phyloP scores from a whole-genome alignment of 345 rosid genomes.

The Dipteronia sinensis region DNA sequence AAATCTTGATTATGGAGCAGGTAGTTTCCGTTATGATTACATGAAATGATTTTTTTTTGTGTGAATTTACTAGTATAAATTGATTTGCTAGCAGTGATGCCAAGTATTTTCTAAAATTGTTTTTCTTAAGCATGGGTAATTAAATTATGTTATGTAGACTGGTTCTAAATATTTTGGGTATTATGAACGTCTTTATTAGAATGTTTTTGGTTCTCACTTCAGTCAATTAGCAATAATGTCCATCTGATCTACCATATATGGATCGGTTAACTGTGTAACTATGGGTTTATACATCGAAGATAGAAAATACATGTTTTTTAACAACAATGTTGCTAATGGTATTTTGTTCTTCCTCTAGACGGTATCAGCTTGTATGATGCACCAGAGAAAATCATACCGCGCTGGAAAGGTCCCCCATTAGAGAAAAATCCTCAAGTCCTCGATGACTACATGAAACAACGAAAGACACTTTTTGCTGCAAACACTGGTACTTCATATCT shows the following conservation, averaged over 20 bases:
- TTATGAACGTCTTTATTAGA: not conserved
- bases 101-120: not conserved
- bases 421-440: constrained; percentile 66
- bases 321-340: constrained; percentile 23
- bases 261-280: not conserved
- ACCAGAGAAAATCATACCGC: constrained; percentile 78
- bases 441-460: constrained; percentile 48
- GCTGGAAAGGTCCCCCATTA: constrained; percentile 75
- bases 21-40: constrained; percentile 35
- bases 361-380: constrained; percentile 82
- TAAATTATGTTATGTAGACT: not conserved
- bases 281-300: constrained; percentile 1
- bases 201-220: not conserved
- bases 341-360: constrained; percentile 48
- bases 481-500: constrained; percentile 39
- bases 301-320: not conserved
- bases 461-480: constrained; percentile 45
- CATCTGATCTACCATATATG: not conserved
- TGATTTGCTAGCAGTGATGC: not conserved
- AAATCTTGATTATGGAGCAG: constrained; percentile 91
- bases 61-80: not conserved
- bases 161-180: no score
- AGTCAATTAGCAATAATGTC: not conserved
- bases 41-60: not conserved
- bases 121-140: not conserved